Percentiles rank a stretch among this genome's conserved stretches.
Evolutionary conservation across 305 asterid genomes (phyloP).

Genomic region (Coffea humblotiana): DNA sequence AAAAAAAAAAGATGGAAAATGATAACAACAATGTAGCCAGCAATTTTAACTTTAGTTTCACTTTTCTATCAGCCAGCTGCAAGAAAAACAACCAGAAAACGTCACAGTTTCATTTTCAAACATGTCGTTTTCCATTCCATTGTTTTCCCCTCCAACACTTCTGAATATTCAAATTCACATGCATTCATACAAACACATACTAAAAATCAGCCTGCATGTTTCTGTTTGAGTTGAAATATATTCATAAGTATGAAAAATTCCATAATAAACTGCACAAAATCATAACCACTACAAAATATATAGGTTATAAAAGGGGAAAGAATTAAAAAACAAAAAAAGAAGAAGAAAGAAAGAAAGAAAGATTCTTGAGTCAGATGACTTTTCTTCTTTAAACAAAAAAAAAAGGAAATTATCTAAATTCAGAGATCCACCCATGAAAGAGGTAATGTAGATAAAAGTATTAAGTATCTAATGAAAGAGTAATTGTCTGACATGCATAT

Average conservation of each 20-base stretch:
- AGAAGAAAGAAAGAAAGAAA: neutral
- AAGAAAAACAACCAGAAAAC: neutral
- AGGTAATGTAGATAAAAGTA: neutral
- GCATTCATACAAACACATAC: no score
- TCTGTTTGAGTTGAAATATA: no score
- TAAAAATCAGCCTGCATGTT: no score
- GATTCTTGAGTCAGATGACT: slow-evolving; percentile 1
- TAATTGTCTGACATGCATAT: no score
- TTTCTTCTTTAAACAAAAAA: neutral
- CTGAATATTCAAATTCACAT: neutral
- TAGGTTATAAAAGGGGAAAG: no score
- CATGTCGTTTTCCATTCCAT: neutral
- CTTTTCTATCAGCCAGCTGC: neutral
- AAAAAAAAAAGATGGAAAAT: no score
- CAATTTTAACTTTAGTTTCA: neutral
- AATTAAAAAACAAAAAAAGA: no score
- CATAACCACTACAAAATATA: no score
- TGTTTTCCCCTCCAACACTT: no score
- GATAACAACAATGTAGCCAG: neutral
- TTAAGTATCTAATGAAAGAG: no score
- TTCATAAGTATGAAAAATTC: no score
- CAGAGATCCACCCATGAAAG: slow-evolving; percentile 5
- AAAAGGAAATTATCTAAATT: neutral
- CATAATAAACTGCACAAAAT: no score
- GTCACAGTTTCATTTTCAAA: neutral